These are phyloP conservation scores for Diaporthe citrichinensis DNA, from an alignment of 2,329 filamentous ascomycete species.

Conservation along the genomic window DNA sequence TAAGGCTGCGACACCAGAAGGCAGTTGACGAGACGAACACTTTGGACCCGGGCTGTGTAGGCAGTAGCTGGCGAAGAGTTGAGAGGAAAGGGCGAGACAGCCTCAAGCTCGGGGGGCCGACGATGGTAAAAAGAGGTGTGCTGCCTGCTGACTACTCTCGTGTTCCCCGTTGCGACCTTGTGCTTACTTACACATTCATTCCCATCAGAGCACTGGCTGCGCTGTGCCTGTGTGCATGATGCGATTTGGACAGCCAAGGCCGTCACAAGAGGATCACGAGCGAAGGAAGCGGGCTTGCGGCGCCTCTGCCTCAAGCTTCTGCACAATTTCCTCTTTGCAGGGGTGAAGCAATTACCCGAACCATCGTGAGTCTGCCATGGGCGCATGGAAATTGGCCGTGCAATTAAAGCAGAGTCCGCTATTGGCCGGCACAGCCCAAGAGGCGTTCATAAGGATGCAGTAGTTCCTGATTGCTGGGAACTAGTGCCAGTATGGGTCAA, in stretches of 20 bases:
- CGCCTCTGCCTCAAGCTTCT: conserved; percentile 25
- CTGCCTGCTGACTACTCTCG: conserved; percentile 30
- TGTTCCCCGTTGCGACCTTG: conserved; percentile 18
- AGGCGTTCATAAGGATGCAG: conserved; percentile 27
- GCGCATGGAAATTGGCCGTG: conserved; percentile 11
- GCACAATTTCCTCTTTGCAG: conserved; percentile 28
- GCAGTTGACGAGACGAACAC: conserved; percentile 32
- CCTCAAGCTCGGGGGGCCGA: not conserved
- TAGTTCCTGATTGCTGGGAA: conserved; percentile 21
- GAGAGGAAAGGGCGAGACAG: not conserved
- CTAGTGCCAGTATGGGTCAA: conserved; percentile 9
- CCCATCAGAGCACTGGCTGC: conserved; percentile 6
- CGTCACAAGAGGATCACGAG: not conserved
- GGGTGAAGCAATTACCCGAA: conserved; percentile 19
- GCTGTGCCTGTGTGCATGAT: conserved; percentile 17
- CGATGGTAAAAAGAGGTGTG: conserved; percentile 34
- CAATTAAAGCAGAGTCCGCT: not conserved
- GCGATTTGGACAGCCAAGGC: conserved; percentile 32
- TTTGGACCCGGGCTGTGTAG: conserved; percentile 18
- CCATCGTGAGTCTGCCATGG: conserved; percentile 22
- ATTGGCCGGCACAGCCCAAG: conserved; percentile 5
- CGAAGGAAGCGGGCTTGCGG: conserved; percentile 28
- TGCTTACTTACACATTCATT: conserved; percentile 19
- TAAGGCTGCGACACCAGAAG: conserved; percentile 35
- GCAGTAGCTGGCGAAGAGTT: conserved; percentile 18